Evolutionary conservation across 1,284 basidiomycete genomes (phyloP), one percentile per base, ranked within the genome.

Genomic region (Rhodotorula sp.): DNA sequence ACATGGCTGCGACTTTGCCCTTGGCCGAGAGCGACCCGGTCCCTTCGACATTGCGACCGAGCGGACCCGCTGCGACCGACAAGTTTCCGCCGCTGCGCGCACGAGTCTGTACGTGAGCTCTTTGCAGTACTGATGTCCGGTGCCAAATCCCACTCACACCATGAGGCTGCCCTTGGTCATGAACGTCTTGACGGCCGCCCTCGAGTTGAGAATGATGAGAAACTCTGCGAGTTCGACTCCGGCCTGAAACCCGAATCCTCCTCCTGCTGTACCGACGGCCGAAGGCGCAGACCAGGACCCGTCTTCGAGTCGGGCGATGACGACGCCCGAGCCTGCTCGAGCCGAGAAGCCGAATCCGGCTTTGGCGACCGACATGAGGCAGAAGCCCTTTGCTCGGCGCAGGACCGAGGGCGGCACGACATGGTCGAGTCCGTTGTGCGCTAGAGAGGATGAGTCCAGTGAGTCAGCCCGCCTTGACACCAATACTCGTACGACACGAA

Each of bases 231-330:
- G 60, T 34, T 85, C 84, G 52, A 83, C 84, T 28, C 85, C 85
- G 19, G 79, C 80, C 74, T 86, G 95, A 49, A 97, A 85, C 5
- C 95, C 95, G 18, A 97, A 81, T 0, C 95, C 95, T 18, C 80
- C 77, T 55, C 81, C 81, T 7, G 91, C 95, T n/a, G 93, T 89
- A 28, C 93, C 95, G 66, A 98, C 95, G 0, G 95, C 97, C 79
- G 90, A 91, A 5, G 95, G 95, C 38, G 94, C 89, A 59, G 92
- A 93, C 93, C 94, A 98, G 92, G 91, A 83, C 75, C 94, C 95
- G 81, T 97, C 87, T 4, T 88, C 85, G 23, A 93, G 84, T 72
- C 85, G 88, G 6, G 93, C 94, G 60, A 99, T 94, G 38, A 98
- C 97, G 18, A 99, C 83, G 2, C 95, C 95, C 45, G 89, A 90